Evolutionary conservation across 768 basidiomycete species (phyloP).

Genomic region (Leccinum variicolor): DNA sequence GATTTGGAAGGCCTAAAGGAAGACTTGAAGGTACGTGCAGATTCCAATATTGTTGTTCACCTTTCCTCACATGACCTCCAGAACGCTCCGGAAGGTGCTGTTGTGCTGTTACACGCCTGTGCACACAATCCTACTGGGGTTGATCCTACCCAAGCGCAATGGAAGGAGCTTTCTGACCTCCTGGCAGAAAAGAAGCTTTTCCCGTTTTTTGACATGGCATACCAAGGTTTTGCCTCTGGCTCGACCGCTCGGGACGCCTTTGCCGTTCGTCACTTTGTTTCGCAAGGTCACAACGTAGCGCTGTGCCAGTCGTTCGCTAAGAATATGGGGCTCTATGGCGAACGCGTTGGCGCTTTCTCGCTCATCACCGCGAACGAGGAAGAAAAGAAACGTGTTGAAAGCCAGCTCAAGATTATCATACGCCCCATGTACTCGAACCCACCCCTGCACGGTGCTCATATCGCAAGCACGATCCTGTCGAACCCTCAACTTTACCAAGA

Average conservation of each 20-base stretch:
- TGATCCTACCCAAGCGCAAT: conserved; percentile 91
- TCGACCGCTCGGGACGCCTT: conserved; percentile 88
- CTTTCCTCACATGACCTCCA: conserved; percentile 17
- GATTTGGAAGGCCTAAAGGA: conserved; percentile 89
- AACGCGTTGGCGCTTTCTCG: conserved; percentile 97
- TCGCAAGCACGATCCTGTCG: conserved; percentile 81
- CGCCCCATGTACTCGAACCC: conserved; percentile 99
- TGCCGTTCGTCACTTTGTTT: conserved; percentile 91
- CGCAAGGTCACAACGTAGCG: conserved; percentile 85
- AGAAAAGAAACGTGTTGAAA: conserved; percentile 85
- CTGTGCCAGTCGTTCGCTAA: conserved; percentile 97
- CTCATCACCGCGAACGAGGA: conserved; percentile 64
- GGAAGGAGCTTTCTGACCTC: conserved; percentile 86
- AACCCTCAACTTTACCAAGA: conserved; percentile 71
- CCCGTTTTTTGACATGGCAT: conserved; percentile 99
- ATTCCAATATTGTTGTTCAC: neutral
- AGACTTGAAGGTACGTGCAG: conserved; percentile 68
- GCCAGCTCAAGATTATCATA: conserved; percentile 92
- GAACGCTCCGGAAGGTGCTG: conserved; percentile 73
- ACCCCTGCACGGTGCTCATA: conserved; percentile 83
- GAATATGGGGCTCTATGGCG: conserved; percentile 99
- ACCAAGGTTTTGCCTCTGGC: conserved; percentile 98
- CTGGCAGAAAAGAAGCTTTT: conserved; percentile 87
- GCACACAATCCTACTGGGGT: conserved; percentile 99
- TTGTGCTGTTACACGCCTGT: conserved; percentile 93